Evolutionary conservation across 2,329 filamentous ascomycete genomes (phyloP).

Genomic region (Lachnum nothofagi): DNA sequence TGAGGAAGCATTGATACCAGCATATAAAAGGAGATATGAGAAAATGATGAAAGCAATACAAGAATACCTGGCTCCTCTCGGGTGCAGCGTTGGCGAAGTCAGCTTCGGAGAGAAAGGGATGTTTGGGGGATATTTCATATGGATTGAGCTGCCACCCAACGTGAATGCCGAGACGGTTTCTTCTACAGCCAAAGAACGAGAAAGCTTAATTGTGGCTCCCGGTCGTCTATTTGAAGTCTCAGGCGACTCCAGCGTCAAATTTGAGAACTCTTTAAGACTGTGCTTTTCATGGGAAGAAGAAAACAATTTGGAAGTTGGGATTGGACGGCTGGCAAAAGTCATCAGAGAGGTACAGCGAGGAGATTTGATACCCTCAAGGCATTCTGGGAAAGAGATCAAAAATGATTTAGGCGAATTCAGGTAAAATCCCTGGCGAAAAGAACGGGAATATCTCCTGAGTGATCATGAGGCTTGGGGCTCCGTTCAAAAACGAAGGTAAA

Average conservation of each 20-base stretch:
- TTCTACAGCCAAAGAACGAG: conserved; percentile 54
- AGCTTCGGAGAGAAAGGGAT: conserved; percentile 42
- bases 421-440: background rate
- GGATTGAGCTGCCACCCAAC: conserved; percentile 58
- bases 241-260: conserved; percentile 51
- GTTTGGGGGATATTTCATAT: conserved; percentile 82
- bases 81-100: conserved; percentile 43
- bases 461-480: too few species aligned
- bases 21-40: conserved; percentile 42
- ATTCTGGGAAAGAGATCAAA: background rate
- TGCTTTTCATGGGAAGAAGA: conserved; percentile 72
- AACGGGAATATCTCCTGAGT: background rate
- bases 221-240: conserved; percentile 67
- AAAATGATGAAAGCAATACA: conserved; percentile 55
- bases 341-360: conserved; percentile 28
- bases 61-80: conserved; percentile 56
- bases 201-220: conserved; percentile 62
- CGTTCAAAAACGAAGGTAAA: too few species aligned
- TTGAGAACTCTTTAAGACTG: conserved; percentile 57
- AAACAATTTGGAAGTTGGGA: conserved; percentile 59
- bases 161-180: conserved; percentile 50
- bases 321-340: conserved; percentile 55
- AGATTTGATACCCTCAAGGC: background rate
- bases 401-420: background rate
- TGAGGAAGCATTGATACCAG: conserved; percentile 39